These are phyloP conservation scores for Mucor sp. DNA, from an alignment of 371 early-diverging fungal genomes.

Conservation along the genomic window DNA sequence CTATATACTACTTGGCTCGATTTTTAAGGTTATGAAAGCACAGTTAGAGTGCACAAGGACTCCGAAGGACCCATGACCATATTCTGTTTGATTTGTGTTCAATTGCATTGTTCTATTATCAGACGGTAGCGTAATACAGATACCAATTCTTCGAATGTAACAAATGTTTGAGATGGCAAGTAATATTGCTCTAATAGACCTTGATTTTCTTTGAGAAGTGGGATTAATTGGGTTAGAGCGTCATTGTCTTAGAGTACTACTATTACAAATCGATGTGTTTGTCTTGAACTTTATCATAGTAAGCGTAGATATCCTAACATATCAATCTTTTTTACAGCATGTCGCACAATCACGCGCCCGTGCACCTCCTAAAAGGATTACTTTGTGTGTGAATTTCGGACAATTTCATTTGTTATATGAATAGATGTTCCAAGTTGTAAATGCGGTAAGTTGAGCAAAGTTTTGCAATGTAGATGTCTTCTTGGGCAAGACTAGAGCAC, in stretches of 20 bases:
- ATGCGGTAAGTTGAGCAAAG: background rate
- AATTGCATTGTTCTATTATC: background rate
- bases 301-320: background rate
- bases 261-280: background rate
- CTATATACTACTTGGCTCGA: constrained; percentile 3
- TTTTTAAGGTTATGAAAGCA: background rate
- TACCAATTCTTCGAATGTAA: background rate
- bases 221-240: background rate
- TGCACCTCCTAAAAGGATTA: constrained; percentile 2
- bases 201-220: background rate
- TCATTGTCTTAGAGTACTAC: background rate
- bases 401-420: background rate
- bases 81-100: constrained; percentile 14
- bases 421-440: background rate
- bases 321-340: background rate
- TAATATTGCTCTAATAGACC: too few relatives aligned
- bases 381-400: background rate
- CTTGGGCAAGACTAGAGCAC: background rate
- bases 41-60: background rate
- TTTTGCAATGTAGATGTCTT: too few relatives aligned
- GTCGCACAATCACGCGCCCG: constrained; percentile 7
- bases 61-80: constrained; percentile 15
- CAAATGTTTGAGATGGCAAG: too few relatives aligned
- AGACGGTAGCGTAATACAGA: background rate
- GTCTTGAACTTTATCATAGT: background rate